Evolutionary conservation across 768 basidiomycete species (phyloP).

Genomic region (Amanita fuliginea): DNA sequence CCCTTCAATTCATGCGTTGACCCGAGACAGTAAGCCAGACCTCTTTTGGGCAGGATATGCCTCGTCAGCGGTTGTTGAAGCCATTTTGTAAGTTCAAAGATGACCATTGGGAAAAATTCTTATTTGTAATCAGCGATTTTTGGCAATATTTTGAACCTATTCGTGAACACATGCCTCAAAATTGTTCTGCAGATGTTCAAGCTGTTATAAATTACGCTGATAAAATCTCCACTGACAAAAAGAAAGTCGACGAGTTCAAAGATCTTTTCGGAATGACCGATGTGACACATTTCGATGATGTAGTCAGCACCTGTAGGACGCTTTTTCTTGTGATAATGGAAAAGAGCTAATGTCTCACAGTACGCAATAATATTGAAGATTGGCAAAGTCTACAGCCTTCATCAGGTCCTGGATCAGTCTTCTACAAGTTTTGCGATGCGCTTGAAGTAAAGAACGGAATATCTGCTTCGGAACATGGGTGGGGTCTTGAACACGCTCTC

Average conservation of each 20-base stretch:
- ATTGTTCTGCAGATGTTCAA: conserved; percentile 66
- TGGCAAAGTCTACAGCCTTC: conserved; percentile 56
- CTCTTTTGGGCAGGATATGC: conserved; percentile 58
- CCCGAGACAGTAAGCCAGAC: conserved; percentile 36
- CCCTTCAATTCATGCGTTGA: not conserved
- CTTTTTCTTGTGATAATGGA: conserved; percentile 21
- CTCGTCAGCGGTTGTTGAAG: conserved; percentile 56
- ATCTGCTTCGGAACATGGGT: conserved; percentile 38
- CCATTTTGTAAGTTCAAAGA: conserved; percentile 30
- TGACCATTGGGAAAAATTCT: not conserved
- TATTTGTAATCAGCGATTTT: conserved; percentile 29
- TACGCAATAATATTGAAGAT: conserved; percentile 49
- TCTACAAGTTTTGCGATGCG: conserved; percentile 58
- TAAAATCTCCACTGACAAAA: conserved; percentile 34
- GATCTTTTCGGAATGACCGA: conserved; percentile 44
- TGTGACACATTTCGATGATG: conserved; percentile 55
- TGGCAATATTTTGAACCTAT: conserved; percentile 71
- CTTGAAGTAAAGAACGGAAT: conserved; percentile 51
- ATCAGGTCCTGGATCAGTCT: conserved; percentile 31
- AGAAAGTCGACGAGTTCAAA: conserved; percentile 44
- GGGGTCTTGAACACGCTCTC: conserved; percentile 53
- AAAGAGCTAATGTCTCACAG: conserved; percentile 29
- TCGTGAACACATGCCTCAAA: conserved; percentile 52
- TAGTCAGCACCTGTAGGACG: conserved; percentile 41
- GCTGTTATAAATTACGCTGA: conserved; percentile 55